Evolutionary conservation across 2,329 filamentous ascomycete species (phyloP), one percentile per base, ranked within the genome.

Genomic region (Xylariaceae sp.): DNA sequence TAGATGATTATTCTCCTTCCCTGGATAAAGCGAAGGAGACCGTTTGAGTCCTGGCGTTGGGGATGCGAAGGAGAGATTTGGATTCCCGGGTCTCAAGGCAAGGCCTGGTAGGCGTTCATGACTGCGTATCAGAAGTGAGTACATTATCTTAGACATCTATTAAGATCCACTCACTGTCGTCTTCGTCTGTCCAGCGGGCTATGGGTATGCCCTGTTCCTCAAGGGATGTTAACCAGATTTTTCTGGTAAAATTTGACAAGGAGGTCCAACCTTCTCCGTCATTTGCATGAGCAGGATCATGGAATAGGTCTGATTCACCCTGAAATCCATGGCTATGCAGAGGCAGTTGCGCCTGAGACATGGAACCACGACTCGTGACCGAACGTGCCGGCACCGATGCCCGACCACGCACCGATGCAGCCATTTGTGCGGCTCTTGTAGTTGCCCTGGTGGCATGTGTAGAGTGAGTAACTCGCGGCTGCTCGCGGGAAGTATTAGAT

Each of bases 51-150:
- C 53, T n/a, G 64, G 56, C 7, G 60, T 67, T 2, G 72, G 62
- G 19, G 71, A 69, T 9, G 61, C 57, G 46, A 70, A 68, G 21
- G 65, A 65, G 29, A 76, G 60, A 54, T 74, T 77, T 16, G 75
- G 71, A 48, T 76, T 74, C 9, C 75, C 70, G 32, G 69, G 65
- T 56, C 68, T 64, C 20, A 75, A 63, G 41, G 73, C 72, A 18
- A 78, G 67, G 3, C 70, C 66, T 19, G 74, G 73, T 32, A 77
- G 63, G 18, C 65, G 69, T 19, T 74, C 67, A 68, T 71, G 56
- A 67, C 61, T 62, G 70, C 68, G 54, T 70, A 74, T 53, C 71
- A 73, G 54, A 50, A 52, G 54, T 62, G 56, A 60, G 60, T 61
- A 50, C 55, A 44, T 54, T 47, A 41, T 19, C 40, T 48, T 55